Base-by-base conservation (phyloP, 1,284 basidiomycete species). In the Puccinia hordei region DNA sequence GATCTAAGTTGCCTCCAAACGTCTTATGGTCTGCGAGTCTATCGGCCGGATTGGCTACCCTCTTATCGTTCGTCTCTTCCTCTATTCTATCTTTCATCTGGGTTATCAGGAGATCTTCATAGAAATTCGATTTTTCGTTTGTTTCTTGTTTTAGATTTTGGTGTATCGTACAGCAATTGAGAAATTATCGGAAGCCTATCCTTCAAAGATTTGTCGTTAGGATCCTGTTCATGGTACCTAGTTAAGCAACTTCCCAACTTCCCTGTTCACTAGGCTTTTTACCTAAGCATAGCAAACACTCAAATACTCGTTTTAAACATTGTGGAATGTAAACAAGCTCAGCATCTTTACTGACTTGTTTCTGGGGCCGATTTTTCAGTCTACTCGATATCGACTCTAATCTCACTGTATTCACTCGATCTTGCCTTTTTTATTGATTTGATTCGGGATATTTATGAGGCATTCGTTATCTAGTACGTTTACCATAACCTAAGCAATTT, bases 401-500 rank as follows among this genome's bases (percentile, higher is more conserved):
- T 98, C 82, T 94, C 96, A 0, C 88, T 99, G 69, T 95, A 95
- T 87, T 98, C 95, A 0, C 88, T 98, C 75, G 92, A 96, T 84
- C 93, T 93, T 0, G 96, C 96, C 0, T 98, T 98, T 87, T 92
- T 97, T 83, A 97, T 99, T 83, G 96, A 99, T 85, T 93, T 91
- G 30, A 88, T 98, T 81, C 90, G 96, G 57, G 97, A 99, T 86
- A 90, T 99, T 15, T 99, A 99, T 86, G 96, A 99, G 93, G 95
- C 94, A 0, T 98, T 97, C 85, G 95, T 98, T 61, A 98, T 98
- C 83, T 98, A 98, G 86, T 95, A 81, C 35, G 78, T 51, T 1
- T 91, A 83, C 10, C 17, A 13, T 35, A 22, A 44, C 8, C 30
- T 41, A 33, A 17, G 3, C 2, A n/a, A 24, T 59, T 59, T 33